Conservation (phyloP, 2,329 filamentous ascomycete genomes). For the Malbranchea zuffiana region DNA sequence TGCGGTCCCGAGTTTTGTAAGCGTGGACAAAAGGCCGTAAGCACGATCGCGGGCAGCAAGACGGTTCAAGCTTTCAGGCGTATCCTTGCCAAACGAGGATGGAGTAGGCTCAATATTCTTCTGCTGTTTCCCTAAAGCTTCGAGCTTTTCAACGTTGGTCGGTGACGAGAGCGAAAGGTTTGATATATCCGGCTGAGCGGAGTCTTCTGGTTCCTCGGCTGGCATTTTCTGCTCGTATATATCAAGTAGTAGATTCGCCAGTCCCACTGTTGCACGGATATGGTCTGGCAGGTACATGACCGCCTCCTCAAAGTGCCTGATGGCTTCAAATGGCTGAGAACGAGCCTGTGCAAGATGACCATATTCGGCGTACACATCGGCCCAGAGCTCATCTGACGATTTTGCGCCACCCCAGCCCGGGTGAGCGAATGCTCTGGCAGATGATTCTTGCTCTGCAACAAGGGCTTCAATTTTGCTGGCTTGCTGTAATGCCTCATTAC, state of each 20-base stretch:
- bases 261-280: conserved; percentile 62
- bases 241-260: conserved; percentile 78
- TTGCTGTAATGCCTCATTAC: conserved; percentile 69
- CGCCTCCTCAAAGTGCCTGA: conserved; percentile 69
- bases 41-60: conserved; percentile 86
- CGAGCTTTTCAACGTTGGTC: conserved; percentile 13
- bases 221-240: conserved; percentile 53
- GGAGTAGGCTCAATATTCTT: background rate
- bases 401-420: conserved; percentile 69
- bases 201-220: conserved; percentile 24
- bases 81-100: conserved; percentile 26
- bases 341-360: conserved; percentile 57
- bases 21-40: conserved; percentile 64
- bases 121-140: background rate
- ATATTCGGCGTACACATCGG: conserved; percentile 69
- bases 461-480: conserved; percentile 61
- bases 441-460: conserved; percentile 50
- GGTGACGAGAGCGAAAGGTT: conserved; percentile 19
- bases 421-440: conserved; percentile 50
- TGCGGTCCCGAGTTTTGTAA: conserved; percentile 74
- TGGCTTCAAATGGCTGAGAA: conserved; percentile 55
- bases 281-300: conserved; percentile 72
- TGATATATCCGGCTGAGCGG: conserved; percentile 21
- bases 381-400: conserved; percentile 74
- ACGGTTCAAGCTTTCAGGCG: conserved; percentile 63